Evolutionary conservation across 345 rosid species (phyloP).

Genomic region (Acer campestre): DNA sequence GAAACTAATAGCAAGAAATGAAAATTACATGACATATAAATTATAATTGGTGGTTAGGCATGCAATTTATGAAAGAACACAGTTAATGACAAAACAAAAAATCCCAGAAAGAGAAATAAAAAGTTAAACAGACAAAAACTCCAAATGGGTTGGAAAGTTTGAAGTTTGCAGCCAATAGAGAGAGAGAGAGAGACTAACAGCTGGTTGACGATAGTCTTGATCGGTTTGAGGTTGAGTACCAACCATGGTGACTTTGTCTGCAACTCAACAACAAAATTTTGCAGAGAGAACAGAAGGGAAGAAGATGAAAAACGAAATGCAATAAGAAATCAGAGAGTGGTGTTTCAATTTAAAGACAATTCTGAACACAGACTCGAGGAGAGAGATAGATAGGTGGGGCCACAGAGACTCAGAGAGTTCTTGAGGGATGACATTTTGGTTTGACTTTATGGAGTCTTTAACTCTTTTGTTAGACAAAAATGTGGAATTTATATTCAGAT

Average conservation of each 20-base stretch:
- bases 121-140: constrained; percentile 7
- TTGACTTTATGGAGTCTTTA: constrained; percentile 20
- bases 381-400: background rate
- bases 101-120: background rate
- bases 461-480: background rate
- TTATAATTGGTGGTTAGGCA: background rate
- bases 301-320: background rate
- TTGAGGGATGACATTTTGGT: constrained; percentile 16
- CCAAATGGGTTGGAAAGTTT: constrained; percentile 21
- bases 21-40: too few relatives aligned
- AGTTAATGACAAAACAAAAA: background rate
- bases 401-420: background rate
- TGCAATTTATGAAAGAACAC: background rate
- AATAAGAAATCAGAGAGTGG: background rate
- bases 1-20: background rate
- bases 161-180: background rate
- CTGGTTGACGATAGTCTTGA: constrained; percentile 7
- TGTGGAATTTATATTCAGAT: background rate
- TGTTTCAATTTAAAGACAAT: background rate
- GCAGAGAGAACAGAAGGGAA: background rate
- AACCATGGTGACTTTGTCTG: constrained; percentile 42
- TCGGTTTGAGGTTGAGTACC: constrained; percentile 35
- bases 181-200: constrained; percentile 31
- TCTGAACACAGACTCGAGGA: too few relatives aligned
- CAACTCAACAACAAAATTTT: background rate